Evolutionary conservation across 192 early-diverging fungal genomes (phyloP).

Genomic region (Phycomyces nitens): DNA sequence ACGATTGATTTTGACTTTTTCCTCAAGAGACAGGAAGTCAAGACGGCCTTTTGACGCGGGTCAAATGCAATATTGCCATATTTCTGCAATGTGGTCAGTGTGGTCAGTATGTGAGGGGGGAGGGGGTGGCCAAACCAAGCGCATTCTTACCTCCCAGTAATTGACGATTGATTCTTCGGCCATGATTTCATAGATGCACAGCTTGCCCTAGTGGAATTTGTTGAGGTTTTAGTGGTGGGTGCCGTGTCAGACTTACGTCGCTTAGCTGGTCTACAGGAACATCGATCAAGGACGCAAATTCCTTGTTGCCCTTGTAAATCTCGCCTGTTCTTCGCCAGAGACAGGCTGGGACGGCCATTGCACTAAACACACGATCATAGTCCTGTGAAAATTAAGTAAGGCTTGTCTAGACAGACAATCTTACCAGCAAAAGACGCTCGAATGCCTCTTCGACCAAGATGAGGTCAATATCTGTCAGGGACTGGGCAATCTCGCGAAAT

Average conservation of each 20-base stretch:
- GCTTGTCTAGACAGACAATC: no score
- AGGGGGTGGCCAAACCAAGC: no score
- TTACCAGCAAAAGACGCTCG: conserved; percentile 82
- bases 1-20: conserved; percentile 49
- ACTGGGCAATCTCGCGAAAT: conserved; percentile 84
- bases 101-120: no score
- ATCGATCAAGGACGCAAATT: conserved; percentile 87
- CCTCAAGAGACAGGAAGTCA: conserved; percentile 86
- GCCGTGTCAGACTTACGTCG: conserved; percentile 58
- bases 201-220: conserved; percentile 20
- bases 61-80: conserved; percentile 98
- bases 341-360: conserved; percentile 94
- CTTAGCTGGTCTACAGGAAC: conserved; percentile 79
- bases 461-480: conserved; percentile 90
- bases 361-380: conserved; percentile 92
- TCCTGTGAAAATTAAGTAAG: conserved; percentile 56
- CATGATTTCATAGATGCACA: conserved; percentile 75
- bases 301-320: conserved; percentile 94
- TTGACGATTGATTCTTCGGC: conserved; percentile 91
- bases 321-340: conserved; percentile 96
- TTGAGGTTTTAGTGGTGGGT: background rate
- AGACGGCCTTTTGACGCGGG: conserved; percentile 91
- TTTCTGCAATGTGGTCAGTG: conserved; percentile 48
- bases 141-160: conserved; percentile 94
- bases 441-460: conserved; percentile 95